Evolutionary conservation across 1,284 basidiomycete species (phyloP).

Genomic region (Caloboletus firmus): DNA sequence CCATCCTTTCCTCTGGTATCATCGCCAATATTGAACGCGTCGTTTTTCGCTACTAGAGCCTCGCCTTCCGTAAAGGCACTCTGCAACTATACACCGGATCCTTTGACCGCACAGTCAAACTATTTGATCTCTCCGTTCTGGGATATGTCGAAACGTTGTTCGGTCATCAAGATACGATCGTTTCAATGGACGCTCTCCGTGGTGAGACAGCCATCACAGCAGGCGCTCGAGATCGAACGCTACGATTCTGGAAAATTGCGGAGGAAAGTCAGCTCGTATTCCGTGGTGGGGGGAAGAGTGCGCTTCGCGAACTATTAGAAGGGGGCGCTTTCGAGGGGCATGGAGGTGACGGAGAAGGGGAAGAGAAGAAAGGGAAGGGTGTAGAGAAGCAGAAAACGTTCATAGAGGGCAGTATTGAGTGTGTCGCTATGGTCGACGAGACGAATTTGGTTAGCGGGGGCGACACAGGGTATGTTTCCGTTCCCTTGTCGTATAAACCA

Average conservation of each 20-base stretch:
- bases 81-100: slow-evolving; percentile 87
- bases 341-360: slow-evolving; percentile 51
- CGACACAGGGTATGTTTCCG: slow-evolving; percentile 79
- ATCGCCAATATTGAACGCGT: not conserved
- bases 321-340: slow-evolving; percentile 56
- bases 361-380: slow-evolving; percentile 41
- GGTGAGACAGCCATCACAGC: slow-evolving; percentile 85
- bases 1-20: not conserved
- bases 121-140: slow-evolving; percentile 70
- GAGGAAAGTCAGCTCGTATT: slow-evolving; percentile 97
- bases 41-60: slow-evolving; percentile 43
- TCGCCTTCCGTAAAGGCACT: slow-evolving; percentile 83
- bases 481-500: slow-evolving; percentile 14
- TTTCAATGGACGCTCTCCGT: slow-evolving; percentile 77
- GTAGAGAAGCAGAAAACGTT: slow-evolving; percentile 52
- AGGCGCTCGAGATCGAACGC: slow-evolving; percentile 89
- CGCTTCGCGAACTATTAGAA: slow-evolving; percentile 77
- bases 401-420: slow-evolving; percentile 90
- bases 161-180: slow-evolving; percentile 91
- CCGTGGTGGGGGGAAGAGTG: slow-evolving; percentile 84
- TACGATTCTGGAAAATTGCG: slow-evolving; percentile 94
- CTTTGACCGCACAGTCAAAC: slow-evolving; percentile 88
- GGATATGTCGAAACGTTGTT: slow-evolving; percentile 97
- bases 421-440: slow-evolving; percentile 94
- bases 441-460: slow-evolving; percentile 91